Base-by-base conservation (phyloP, 148 eudicot genomes). In the Amaranthus palmeri region DNA sequence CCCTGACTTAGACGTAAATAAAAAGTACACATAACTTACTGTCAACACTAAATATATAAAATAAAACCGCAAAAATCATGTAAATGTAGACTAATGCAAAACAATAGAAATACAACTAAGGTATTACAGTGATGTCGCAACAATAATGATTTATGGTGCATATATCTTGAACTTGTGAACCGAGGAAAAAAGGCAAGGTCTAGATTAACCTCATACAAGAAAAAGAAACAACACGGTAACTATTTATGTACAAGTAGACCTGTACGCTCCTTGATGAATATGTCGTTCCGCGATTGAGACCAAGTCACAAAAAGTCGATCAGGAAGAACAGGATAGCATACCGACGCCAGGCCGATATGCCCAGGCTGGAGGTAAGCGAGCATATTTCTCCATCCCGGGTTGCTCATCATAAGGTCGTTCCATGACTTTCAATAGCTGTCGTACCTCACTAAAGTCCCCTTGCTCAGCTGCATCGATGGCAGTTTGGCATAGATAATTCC, bases 281-380 rank as follows among this genome's bases (percentile, higher is more conserved):
- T 8, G 7, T 13, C 45, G 7, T 6, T 65, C 44, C 18, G 7
- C 56, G 13, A 5, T n/a, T 12, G 18, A 54, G 44, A 45, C 36
- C 36, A 25, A 25, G 36, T 25, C 36, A 25, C 43, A 45, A 4
- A 11, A 61, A 48, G 59, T 43, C 57, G 44, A 49, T 91, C 78
- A 95, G 3, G 98, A 95, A 72, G 98, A 95, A 70, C 98, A 95
- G 48, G 98, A 95, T 45, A 95, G 96, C 98, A 91, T 95, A 84
- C 98, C 78, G 50, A 95, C 98, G 8, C 98, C 98, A 0, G 98
- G 98, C 61, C 98, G 86, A 81, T 91, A 95, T 25, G 98, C 98
- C 97, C 98, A 95, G 3, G 98, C 98, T 10, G 98, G 98, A 55
- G 98, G 98, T 77, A 95, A 77, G 2, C 98, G 91, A 14, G 98